Evolutionary conservation across 192 early-diverging fungal genomes (phyloP), one percentile per base, ranked within the genome.

Genomic region (Martensiomyces pterosporus): DNA sequence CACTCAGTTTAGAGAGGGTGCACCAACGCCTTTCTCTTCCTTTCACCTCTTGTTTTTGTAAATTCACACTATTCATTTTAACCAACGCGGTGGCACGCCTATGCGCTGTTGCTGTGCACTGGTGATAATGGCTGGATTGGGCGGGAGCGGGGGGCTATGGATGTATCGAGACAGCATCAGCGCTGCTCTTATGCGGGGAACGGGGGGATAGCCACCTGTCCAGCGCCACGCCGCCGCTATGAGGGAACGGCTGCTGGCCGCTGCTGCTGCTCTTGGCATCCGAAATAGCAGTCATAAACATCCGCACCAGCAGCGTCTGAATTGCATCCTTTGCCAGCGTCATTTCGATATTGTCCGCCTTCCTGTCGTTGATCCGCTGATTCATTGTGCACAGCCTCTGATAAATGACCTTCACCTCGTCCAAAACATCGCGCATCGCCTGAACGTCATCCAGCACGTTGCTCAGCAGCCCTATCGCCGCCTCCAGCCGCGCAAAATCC

Each of bases 301-400:
- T 26, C 4, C 60, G 67, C 15, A 58, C 49, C 4, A 60, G 51
- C 33, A 71, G 44, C 7, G 57, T 60, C 40, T 71, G 68, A 10
- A 71, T 35, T 1, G 68, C 57, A 27, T 71, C 68, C 41, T 71
- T 71, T n/a, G 68, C 68, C 47, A 59, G 43, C 13, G 68, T 71
- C 57, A 60, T 71, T 47, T 63, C 49, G 22, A 71, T 49, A 22
- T 41, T 47, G 35, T 56, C 48, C 1, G 58, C 60, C 39, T 60
- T 33, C 17, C 68, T 49, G 37, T 71, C 68, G 40, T 29, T 56
- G 52, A 71, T 71, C 19, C 44, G 56, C 39, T 34, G 42, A 49
- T 58, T 60, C 9, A 64, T 51, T 4, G n/a, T 16, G 25, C 36
- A 36, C 36, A 71, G 57, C 6, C 53, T 40, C 16, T 39, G 15